phyloP scores from a whole-genome alignment of 2,329 filamentous ascomycete genomes.

The Leptographium flavum region DNA sequence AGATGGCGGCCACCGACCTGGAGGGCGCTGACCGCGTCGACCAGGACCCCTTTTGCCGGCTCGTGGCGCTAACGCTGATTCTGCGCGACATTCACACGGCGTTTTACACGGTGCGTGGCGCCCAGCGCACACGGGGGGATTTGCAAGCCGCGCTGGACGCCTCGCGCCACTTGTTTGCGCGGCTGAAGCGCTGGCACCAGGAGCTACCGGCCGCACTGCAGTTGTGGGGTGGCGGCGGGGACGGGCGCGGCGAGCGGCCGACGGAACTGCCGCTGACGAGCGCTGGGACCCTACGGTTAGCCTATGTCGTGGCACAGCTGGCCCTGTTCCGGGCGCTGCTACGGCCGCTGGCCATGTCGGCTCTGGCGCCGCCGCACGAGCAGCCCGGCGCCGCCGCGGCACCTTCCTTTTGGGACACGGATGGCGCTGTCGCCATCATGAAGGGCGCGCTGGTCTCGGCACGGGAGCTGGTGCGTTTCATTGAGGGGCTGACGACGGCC shows the following conservation, averaged over 20 bases:
- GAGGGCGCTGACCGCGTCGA: background rate
- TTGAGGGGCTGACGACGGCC: constrained; percentile 3
- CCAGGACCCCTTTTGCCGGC: background rate
- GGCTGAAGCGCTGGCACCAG: constrained; percentile 2
- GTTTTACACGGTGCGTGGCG: constrained; percentile 3
- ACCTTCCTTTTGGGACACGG: background rate
- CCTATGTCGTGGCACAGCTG: constrained; percentile 2
- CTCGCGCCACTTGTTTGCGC: background rate
- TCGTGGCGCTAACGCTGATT: constrained; percentile 2
- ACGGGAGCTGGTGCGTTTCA: constrained; percentile 2
- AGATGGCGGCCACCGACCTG: background rate
- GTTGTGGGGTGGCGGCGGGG: background rate
- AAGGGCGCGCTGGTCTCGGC: background rate
- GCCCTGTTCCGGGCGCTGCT: constrained; percentile 3
- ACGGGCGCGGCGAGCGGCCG: background rate
- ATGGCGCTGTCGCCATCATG: background rate
- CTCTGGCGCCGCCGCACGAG: background rate
- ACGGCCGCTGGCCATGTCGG: constrained; percentile 1
- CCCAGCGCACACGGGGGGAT: background rate
- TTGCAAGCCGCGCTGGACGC: constrained; percentile 1
- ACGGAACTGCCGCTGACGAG: background rate
- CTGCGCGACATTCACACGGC: constrained; percentile 1
- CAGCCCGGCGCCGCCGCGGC: background rate
- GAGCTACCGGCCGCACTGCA: background rate
- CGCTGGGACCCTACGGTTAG: background rate